Evolutionary conservation across 2,329 filamentous ascomycete genomes (phyloP).

Genomic region (Microdochium nivale): DNA sequence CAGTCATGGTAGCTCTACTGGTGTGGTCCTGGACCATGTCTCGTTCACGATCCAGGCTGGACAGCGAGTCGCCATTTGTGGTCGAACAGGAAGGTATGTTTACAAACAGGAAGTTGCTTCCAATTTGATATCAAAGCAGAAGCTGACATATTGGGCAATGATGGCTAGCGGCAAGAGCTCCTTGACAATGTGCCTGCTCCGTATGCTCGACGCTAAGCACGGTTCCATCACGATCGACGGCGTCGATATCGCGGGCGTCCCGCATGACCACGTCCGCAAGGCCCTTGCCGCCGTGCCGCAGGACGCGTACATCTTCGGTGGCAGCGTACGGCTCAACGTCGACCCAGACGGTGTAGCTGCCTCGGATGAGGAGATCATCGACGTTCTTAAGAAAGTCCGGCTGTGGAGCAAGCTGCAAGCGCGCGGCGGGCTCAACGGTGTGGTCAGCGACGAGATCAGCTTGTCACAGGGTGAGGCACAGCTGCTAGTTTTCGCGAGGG

Average conservation of each 20-base stretch:
- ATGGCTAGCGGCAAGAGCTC: conserved; percentile 12
- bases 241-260: conserved; percentile 4
- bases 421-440: conserved; percentile 29
- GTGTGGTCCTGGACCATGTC: conserved; percentile 74
- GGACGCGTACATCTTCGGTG: conserved; percentile 7
- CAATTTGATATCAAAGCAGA: too few species aligned
- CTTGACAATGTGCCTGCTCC: conserved; percentile 4
- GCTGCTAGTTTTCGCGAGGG: conserved; percentile 54
- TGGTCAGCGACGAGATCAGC: conserved; percentile 4
- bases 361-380: conserved; percentile 2
- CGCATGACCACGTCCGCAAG: conserved; percentile 3
- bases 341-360: conserved; percentile 1
- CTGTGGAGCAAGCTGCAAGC: conserved; percentile 18
- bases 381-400: conserved; percentile 4
- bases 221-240: conserved; percentile 7
- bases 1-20: conserved; percentile 77
- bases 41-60: conserved; percentile 77
- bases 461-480: conserved; percentile 56
- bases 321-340: conserved; percentile 4
- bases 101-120: too few species aligned
- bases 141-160: neutral
- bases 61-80: conserved; percentile 94
- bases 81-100: conserved; percentile 61
- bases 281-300: conserved; percentile 6
- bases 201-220: conserved; percentile 3